Base-by-base conservation (phyloP, 352 stramenopile species). In the Pythium rhizo-oryzae region DNA sequence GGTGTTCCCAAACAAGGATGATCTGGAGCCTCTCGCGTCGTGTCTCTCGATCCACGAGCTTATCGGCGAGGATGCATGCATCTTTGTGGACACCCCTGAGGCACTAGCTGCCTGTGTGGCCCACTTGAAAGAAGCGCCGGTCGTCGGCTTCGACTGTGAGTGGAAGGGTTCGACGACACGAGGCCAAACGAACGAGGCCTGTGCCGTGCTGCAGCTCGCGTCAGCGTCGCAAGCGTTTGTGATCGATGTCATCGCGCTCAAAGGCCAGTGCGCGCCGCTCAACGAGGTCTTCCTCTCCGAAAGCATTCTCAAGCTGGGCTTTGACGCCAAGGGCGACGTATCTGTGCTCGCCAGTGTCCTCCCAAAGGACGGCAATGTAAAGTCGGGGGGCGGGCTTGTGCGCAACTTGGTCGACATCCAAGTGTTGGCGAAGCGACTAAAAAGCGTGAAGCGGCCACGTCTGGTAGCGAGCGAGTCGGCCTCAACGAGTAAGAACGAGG, bases 131-230 rank as follows among this genome's bases (percentile, higher is more conserved):
- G 46, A 51, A 2, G 74, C 84, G n/a, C 30, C 69, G 0, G 70
- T 80, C 23, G 71, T 94, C 19, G 87, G 87, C 4, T 92, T 94
- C 49, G 87, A 94, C 72, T 91, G 81, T 19, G 87, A 94, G 65
- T 94, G 87, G 87, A 91, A 89, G 33, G 67, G 80, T 9, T 65
- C 77, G n/a, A 76, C 85, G 25, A 51, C 28, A 1, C 21, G 57
- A 1, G 44, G 63, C n/a, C 37, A 67, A 18, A 19, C 51, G 4
- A 50, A 39, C 28, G 77, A 78, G 7, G 78, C 79, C 2, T 92
- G 84, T 60, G 82, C 86, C 23, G 65, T 91, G 30, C 19, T 93
- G 46, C 87, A 94, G 65, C 52, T 94, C 49, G 80, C 87, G n/a
- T 90, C 83, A 2, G 61, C 64, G 8, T 64, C 81, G 9, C 80